Base-by-base conservation (phyloP, 2,329 filamentous ascomycete genomes). In the Paecilomyces formosus region DNA sequence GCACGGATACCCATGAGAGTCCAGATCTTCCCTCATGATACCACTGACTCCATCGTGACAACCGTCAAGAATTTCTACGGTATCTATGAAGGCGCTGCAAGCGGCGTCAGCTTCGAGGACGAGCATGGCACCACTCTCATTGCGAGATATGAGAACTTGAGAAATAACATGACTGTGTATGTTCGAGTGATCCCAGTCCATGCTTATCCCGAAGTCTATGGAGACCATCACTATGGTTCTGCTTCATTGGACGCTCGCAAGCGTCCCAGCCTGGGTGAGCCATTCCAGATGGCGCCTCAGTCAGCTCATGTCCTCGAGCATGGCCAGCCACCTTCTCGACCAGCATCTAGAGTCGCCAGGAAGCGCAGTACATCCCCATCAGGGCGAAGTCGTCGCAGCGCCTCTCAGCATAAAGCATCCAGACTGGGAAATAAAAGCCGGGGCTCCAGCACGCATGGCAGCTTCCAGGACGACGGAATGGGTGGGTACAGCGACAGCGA, bases 11-110 rank as follows among this genome's bases (percentile, higher is more conserved):
- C 85, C 12, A 85, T 88, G 81, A 79, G 84, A 64, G 85, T 88
- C 52, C 89, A 95, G 70, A 97, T 99, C 66, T 96, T 88, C 70
- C 90, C 90, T 53, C 92, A 97, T 75, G 94, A 99, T 79, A 92
- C 90, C 56, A 97, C 93, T 22, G 93, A 97, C 72, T 97, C 92
- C 35, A 99, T 99, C 77, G 90, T 97, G 63, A 94, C 92, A 13
- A 97, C 94, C 1, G 93, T 97, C 70, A 97, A 96, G 83, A 97
- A 97, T 80, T 97, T 97, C 79, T 97, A 96, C 72, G 94, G 94
- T 61, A 83, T 99, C 65, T 97, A 97, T 74, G 90, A 93, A 64
- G 87, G 85, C 62, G 83, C 85, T 66, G 85, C 85, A 65, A 88
- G 88, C 72, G 92, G 94, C 64, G 88, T 99, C 70, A 96, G 91